phyloP scores from a whole-genome alignment of 2,329 filamentous ascomycete genomes.

The Colletotrichum plurivorum region DNA sequence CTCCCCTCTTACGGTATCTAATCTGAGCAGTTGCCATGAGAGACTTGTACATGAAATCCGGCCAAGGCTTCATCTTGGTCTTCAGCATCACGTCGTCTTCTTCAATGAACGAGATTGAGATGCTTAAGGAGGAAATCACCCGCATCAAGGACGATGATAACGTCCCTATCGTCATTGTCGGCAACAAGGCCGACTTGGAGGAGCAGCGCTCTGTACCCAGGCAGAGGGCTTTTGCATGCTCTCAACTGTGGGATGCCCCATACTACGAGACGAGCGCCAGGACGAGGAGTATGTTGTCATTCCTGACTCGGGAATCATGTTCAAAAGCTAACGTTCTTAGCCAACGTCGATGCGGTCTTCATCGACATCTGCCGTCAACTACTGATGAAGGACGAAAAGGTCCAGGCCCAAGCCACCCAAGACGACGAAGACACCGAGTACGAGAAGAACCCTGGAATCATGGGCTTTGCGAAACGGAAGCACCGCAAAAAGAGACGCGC shows the following conservation, averaged over 20 bases:
- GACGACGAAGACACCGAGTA: slow-evolving; percentile 58
- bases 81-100: slow-evolving; percentile 91
- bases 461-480: slow-evolving; percentile 49
- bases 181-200: slow-evolving; percentile 92
- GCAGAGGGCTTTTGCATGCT: slow-evolving; percentile 84
- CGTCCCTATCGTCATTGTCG: slow-evolving; percentile 89
- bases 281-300: slow-evolving; percentile 71
- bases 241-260: slow-evolving; percentile 89
- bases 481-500: slow-evolving; percentile 47
- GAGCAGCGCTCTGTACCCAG: slow-evolving; percentile 85
- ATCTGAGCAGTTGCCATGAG: slow-evolving; percentile 71
- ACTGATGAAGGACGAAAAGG: slow-evolving; percentile 77
- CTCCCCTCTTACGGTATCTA: not conserved
- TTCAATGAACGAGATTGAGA: slow-evolving; percentile 85
- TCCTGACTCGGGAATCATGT: not conserved
- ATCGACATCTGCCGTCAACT: slow-evolving; percentile 88
- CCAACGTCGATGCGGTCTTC: slow-evolving; percentile 93
- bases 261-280: slow-evolving; percentile 93
- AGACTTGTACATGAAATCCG: slow-evolving; percentile 93
- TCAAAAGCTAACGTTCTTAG: slow-evolving; percentile 53
- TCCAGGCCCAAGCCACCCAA: slow-evolving; percentile 54
- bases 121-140: slow-evolving; percentile 89
- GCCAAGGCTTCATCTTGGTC: slow-evolving; percentile 91
- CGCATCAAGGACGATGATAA: slow-evolving; percentile 91
- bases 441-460: slow-evolving; percentile 57